Percentiles rank a stretch among this genome's conserved stretches.
Conservation (phyloP, 768 basidiomycete genomes). For the Lactarius pseudohatsudake region DNA sequence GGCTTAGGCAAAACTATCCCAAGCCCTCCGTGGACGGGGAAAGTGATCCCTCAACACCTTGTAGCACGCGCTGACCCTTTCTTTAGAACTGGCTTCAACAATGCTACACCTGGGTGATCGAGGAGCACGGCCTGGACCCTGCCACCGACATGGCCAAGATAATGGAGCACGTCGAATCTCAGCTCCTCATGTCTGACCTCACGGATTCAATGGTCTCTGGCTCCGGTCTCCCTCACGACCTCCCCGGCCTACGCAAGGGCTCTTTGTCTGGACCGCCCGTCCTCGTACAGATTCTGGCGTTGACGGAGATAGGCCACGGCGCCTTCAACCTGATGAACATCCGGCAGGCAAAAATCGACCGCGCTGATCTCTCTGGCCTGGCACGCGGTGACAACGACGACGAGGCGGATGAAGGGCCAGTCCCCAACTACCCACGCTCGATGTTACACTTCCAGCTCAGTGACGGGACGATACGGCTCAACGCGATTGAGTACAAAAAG, state of each 20-base stretch:
- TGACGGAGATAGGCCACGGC: constrained; percentile 85
- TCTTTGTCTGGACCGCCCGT: constrained; percentile 48
- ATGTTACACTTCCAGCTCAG: constrained; percentile 76
- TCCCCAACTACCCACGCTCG: constrained; percentile 78
- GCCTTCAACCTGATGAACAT: constrained; percentile 78
- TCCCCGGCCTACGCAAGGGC: constrained; percentile 40
- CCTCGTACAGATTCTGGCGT: constrained; percentile 70
- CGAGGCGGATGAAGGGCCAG: constrained; percentile 65
- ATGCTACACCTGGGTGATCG: constrained; percentile 64
- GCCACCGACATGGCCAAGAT: constrained; percentile 50
- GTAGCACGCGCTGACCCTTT: neutral
- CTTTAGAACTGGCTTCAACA: constrained; percentile 72
- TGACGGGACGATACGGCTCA: constrained; percentile 69
- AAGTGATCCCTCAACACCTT: constrained; percentile 29
- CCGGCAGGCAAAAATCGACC: constrained; percentile 59
- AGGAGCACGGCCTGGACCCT: constrained; percentile 49
- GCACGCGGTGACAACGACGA: constrained; percentile 51
- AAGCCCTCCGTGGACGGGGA: constrained; percentile 66
- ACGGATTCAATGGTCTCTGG: constrained; percentile 66
- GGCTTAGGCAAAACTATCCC: constrained; percentile 56
- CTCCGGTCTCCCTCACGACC: constrained; percentile 61
- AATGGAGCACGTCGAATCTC: constrained; percentile 54
- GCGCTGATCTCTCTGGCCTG: constrained; percentile 48
- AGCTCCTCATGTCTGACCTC: constrained; percentile 73
- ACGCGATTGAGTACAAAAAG: constrained; percentile 76